A percentile compares a stretch with the other conserved stretches of the same genome.
Conservation (phyloP, 345 rosid genomes). For the Gynandropsis gynandra region DNA sequence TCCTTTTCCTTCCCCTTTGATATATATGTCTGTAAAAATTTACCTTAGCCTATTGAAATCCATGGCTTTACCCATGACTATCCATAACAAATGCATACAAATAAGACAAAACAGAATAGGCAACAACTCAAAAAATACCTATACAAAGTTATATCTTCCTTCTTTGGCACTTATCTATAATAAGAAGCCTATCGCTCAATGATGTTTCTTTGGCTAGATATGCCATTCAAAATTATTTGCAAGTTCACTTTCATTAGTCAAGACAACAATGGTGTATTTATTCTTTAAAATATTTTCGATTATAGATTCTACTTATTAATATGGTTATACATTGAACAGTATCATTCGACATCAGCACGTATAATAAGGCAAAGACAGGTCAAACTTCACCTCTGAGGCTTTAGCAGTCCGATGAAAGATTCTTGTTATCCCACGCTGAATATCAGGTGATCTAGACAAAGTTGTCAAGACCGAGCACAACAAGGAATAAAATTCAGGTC, state of each 20-base stretch:
- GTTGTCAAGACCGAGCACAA: constrained; percentile 66
- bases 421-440: constrained; percentile 95
- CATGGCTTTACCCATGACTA: constrained; percentile 12
- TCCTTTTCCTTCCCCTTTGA: neutral
- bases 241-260: constrained; percentile 5
- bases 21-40: neutral
- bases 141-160: no score
- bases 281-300: no score
- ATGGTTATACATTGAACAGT: neutral
- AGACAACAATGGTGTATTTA: neutral
- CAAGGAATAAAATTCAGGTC: constrained; percentile 42
- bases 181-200: neutral
- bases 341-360: neutral
- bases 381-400: constrained; percentile 62
- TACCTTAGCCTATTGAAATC: neutral
- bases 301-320: neutral
- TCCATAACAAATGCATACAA: constrained; percentile 13
- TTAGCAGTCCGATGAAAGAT: constrained; percentile 87
- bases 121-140: no score
- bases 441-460: constrained; percentile 73
- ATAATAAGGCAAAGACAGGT: constrained; percentile 18
- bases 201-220: constrained; percentile 2
- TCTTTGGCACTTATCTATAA: no score
- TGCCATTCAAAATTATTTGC: neutral
- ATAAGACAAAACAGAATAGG: constrained; percentile 8